Conservation (phyloP, 2,329 filamentous ascomycete genomes). For the Cercospora beticola region DNA sequence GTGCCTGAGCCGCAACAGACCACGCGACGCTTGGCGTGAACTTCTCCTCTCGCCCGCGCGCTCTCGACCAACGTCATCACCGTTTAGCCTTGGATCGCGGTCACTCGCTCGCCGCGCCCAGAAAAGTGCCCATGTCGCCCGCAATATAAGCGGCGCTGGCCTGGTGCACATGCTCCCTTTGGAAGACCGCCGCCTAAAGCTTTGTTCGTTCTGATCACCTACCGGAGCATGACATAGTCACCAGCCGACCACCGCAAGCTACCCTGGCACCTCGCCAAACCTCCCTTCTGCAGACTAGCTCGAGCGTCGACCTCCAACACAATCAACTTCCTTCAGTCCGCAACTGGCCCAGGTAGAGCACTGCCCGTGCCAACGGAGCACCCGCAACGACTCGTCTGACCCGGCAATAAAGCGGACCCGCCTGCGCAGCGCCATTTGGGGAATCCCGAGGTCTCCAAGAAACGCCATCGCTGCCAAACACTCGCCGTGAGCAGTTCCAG, state of each 20-base stretch:
- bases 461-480: not conserved
- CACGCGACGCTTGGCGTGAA: not conserved
- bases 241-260: not conserved
- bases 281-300: conserved; percentile 22
- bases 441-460: conserved; percentile 7
- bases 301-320: conserved; percentile 11
- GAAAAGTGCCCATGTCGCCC: not conserved
- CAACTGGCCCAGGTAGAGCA: not conserved
- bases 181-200: not conserved
- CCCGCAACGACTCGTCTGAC: not conserved
- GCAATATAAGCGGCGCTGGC: not conserved
- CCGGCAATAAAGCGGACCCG: conserved; percentile 5
- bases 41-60: not conserved
- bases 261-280: conserved; percentile 13
- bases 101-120: not conserved
- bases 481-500: conserved; percentile 5
- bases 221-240: not conserved
- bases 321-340: conserved; percentile 30
- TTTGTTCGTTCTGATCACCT: not conserved
- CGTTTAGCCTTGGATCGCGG: not conserved
- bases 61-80: conserved; percentile 1
- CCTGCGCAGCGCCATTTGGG: conserved; percentile 8
- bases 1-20: not conserved
- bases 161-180: not conserved
- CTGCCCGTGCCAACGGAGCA: conserved; percentile 9